phyloP scores from a whole-genome alignment of 305 asterid genomes.

The Stenogyne calaminthoides region DNA sequence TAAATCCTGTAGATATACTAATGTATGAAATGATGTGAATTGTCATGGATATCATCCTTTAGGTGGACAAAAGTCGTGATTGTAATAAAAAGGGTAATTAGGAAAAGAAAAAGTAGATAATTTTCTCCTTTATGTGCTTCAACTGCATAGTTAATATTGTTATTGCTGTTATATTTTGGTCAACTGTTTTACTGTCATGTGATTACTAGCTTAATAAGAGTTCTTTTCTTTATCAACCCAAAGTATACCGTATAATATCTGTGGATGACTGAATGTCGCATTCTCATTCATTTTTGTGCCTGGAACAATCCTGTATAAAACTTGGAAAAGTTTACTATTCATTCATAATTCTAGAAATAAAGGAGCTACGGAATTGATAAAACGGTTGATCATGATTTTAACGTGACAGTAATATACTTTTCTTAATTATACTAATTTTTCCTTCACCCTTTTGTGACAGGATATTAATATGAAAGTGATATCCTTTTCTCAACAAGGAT shows the following conservation, averaged over 20 bases:
- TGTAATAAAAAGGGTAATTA: not conserved
- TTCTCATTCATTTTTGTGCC: not conserved
- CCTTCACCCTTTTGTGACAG: slow-evolving; percentile 38
- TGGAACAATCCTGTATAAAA: not conserved
- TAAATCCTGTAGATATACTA: not conserved
- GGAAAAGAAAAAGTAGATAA: not conserved
- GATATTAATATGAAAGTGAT: slow-evolving; percentile 86
- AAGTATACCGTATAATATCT: not conserved
- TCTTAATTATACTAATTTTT: slow-evolving; percentile 44
- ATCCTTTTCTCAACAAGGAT: slow-evolving; percentile 91
- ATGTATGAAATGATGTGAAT: not conserved
- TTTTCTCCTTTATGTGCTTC: not conserved
- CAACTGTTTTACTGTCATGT: not conserved
- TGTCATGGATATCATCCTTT: not conserved
- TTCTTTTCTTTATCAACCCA: not conserved
- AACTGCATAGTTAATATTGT: not conserved
- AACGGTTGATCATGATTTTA: slow-evolving; percentile 37
- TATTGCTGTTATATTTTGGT: not conserved
- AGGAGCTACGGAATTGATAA: not conserved
- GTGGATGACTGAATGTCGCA: not conserved
- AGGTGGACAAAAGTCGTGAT: not conserved
- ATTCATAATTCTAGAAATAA: not conserved
- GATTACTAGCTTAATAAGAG: not conserved
- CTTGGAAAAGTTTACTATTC: not conserved
- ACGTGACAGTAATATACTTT: slow-evolving; percentile 80